Base-by-base conservation (phyloP, 176 grass and related monocot species). In the Aegilops bicornis region DNA sequence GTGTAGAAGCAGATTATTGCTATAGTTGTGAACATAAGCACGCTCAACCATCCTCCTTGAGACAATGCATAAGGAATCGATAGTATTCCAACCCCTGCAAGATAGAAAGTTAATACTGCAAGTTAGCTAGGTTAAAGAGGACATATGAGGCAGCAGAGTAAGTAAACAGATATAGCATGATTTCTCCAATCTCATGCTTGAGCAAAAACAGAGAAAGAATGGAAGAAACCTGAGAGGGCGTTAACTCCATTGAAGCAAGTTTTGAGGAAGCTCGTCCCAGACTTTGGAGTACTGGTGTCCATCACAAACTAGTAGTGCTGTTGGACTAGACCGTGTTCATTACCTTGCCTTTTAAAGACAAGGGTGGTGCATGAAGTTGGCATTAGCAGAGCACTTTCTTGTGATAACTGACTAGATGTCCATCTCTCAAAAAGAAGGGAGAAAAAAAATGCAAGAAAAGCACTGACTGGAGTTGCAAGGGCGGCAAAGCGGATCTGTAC, bases 231-330 rank as follows among this genome's bases (percentile, higher is more conserved):
- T 97, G 92, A 90, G 60, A 97, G 94, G 52, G 92, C 94, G 90
- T 97, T 97, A 40, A 92, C 90, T 64, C 94, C 94, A 97, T 97
- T 97, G 92, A 97, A 94, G 79, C 94, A 97, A 73, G 94, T 97
- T 86, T 91, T 97, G 59, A 92, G 87, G 79, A 94, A 97, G 83
- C 85, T 73, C 9, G 92, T 92, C 61, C 92, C 90, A 50, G 90
- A 85, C 82, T 97, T 94, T 47, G 81, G 29, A 69, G 47, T 82
- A 65, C 82, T 84, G n/a, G 45, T 78, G 48, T 94, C 85, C 86
- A 92, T 87, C 80, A 40, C 60, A 73, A 87, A 75, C 61, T 79
- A 64, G 65, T 67, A 64, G 86, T 89, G 78, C 71, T 84, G 63
- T 77, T 79, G 65, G 62, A 85, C 54, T 90, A 63, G 79, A 72